These are phyloP conservation scores for Bjerkandera adusta DNA, from an alignment of 1,284 basidiomycete genomes.

Conservation along the genomic window DNA sequence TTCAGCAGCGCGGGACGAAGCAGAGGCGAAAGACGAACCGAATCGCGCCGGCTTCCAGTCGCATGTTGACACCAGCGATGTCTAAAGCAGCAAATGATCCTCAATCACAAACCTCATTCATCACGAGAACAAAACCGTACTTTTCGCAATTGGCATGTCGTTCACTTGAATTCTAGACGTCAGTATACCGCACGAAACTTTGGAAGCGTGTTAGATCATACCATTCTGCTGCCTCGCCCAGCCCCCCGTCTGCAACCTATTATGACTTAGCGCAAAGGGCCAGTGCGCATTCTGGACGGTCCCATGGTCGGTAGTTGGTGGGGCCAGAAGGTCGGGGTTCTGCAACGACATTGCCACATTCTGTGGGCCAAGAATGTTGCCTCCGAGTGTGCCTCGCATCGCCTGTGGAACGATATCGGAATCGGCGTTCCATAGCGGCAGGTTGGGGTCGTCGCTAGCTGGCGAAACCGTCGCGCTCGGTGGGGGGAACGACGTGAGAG, in stretches of 20 bases:
- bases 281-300: slow-evolving; percentile 12
- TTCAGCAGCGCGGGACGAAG: background rate
- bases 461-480: slow-evolving; percentile 15
- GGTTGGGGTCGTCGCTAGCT: slow-evolving; percentile 19
- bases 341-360: slow-evolving; percentile 46
- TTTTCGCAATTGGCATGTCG: slow-evolving; percentile 9
- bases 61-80: slow-evolving; percentile 14
- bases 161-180: background rate
- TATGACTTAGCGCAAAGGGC: slow-evolving; percentile 13
- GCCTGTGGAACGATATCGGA: slow-evolving; percentile 31
- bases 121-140: background rate
- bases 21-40: slow-evolving; percentile 1
- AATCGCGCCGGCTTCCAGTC: slow-evolving; percentile 13
- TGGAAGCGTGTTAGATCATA: background rate
- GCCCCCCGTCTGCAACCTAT: slow-evolving; percentile 14
- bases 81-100: background rate
- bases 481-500: background rate
- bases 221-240: slow-evolving; percentile 16
- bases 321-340: slow-evolving; percentile 31
- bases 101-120: background rate
- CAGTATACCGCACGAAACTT: background rate
- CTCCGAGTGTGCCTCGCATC: slow-evolving; percentile 36
- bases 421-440: slow-evolving; percentile 27
- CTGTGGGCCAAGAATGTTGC: slow-evolving; percentile 44
- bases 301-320: slow-evolving; percentile 12